Percentiles rank a stretch among this genome's conserved stretches.
These are phyloP conservation scores for Silybum marianum DNA, from an alignment of 129 eudicot genomes.

Conservation along the genomic window DNA sequence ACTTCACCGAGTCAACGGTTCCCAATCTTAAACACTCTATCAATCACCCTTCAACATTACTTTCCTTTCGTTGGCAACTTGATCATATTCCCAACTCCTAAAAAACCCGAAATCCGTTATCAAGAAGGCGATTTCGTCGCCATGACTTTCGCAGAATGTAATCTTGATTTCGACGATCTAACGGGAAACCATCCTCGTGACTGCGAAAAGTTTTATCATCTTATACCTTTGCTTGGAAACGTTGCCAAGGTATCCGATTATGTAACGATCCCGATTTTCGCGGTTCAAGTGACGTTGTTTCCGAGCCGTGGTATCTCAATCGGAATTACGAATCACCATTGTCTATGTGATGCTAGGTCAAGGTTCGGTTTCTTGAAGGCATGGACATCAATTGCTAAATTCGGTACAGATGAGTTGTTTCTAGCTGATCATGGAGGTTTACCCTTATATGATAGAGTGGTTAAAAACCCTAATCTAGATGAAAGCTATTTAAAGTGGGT, in stretches of 20 bases:
- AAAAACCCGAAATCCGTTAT: slow-evolving; percentile 26
- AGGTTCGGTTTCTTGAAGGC: slow-evolving; percentile 32
- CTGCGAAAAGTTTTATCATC: slow-evolving; percentile 25
- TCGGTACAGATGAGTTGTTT: slow-evolving; percentile 19
- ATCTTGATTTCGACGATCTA: slow-evolving; percentile 25
- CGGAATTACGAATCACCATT: slow-evolving; percentile 45
- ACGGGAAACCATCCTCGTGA: slow-evolving; percentile 27
- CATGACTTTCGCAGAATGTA: slow-evolving; percentile 24
- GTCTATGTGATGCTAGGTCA: slow-evolving; percentile 38
- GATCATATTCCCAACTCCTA: not conserved
- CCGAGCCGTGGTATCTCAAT: slow-evolving; percentile 34
- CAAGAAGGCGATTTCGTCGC: slow-evolving; percentile 29
- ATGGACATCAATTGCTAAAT: slow-evolving; percentile 44
- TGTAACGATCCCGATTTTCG: slow-evolving; percentile 20
- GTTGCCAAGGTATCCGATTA: not conserved
- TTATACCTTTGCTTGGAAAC: slow-evolving; percentile 14
- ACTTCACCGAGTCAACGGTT: slow-evolving; percentile 5
- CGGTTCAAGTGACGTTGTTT: slow-evolving; percentile 34
- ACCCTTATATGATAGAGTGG: slow-evolving; percentile 38
- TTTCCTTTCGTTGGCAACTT: slow-evolving; percentile 33
- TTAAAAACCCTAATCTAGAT: not conserved
- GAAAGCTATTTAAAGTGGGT: not conserved
- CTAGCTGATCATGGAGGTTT: slow-evolving; percentile 4
- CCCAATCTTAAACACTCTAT: slow-evolving; percentile 33
- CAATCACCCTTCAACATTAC: slow-evolving; percentile 34